These are phyloP conservation scores for Astragalus membranaceus DNA, from an alignment of 306 rosid species.

Conservation along the genomic window DNA sequence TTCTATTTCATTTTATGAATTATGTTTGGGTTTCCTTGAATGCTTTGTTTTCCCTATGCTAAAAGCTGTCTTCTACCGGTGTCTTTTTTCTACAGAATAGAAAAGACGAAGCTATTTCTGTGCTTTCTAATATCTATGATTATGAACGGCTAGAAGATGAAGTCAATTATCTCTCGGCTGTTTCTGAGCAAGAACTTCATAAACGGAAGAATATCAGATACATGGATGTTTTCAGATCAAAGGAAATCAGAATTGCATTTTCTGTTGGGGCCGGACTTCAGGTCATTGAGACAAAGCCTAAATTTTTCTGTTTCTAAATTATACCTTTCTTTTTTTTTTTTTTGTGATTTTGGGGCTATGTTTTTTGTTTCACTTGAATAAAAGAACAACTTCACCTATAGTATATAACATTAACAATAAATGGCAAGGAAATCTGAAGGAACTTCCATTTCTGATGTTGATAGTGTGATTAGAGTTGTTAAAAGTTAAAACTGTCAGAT, in stretches of 20 bases:
- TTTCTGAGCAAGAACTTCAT: slow-evolving; percentile 20
- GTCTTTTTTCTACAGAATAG: slow-evolving; percentile 13
- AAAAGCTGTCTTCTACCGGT: neutral
- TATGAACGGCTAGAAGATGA: slow-evolving; percentile 21
- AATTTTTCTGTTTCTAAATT: neutral
- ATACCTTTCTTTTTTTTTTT: too few relatives aligned
- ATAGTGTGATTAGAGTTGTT: neutral
- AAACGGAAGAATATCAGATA: slow-evolving; percentile 3
- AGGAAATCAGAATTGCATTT: slow-evolving; percentile 26
- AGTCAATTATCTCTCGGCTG: slow-evolving; percentile 14
- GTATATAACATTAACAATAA: neutral
- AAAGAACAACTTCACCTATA: neutral
- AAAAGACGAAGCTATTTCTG: slow-evolving; percentile 24
- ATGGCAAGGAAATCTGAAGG: neutral
- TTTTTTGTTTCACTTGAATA: neutral
- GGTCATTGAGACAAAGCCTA: slow-evolving; percentile 9
- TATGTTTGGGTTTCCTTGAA: neutral
- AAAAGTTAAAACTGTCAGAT: neutral
- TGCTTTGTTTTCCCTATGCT: neutral
- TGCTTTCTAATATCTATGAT: slow-evolving; percentile 20
- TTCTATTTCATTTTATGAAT: neutral
- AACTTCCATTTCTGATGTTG: neutral
- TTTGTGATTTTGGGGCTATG: neutral
- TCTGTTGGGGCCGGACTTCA: slow-evolving; percentile 30
- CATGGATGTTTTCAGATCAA: slow-evolving; percentile 20